phyloP scores from a whole-genome alignment of 169 alveolate species.

The Cryptosporidium baileyi region DNA sequence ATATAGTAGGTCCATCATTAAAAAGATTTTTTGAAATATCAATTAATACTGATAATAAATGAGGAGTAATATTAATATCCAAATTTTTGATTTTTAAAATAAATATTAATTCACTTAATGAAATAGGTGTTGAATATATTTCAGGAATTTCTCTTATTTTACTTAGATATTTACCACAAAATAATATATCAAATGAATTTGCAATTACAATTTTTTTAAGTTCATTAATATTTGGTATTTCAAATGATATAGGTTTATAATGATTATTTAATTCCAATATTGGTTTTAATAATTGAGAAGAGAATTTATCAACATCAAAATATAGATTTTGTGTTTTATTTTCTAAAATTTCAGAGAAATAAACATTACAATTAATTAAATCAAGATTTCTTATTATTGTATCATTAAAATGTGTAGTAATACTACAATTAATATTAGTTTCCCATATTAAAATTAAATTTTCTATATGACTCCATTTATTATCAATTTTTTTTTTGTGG shows the following conservation, averaged over 20 bases:
- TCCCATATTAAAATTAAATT: conserved; percentile 42
- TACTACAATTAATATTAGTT: conserved; percentile 48
- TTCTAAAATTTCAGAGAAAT: conserved; percentile 12
- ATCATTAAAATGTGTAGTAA: not conserved
- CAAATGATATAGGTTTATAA: conserved; percentile 7
- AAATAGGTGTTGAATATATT: conserved; percentile 18
- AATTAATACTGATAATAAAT: not conserved
- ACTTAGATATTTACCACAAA: conserved; percentile 32
- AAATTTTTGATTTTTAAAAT: not conserved
- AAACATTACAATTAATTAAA: not conserved
- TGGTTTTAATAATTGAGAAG: conserved; percentile 10
- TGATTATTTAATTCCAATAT: not conserved
- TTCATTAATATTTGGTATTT: conserved; percentile 3
- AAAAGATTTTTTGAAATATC: conserved; percentile 20
- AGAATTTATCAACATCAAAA: not conserved
- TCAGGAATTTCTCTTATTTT: conserved; percentile 47
- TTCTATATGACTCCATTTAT: not conserved
- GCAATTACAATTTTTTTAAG: conserved; percentile 14
- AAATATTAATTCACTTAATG: conserved; percentile 30
- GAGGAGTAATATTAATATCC: conserved; percentile 25
- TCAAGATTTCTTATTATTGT: conserved; percentile 15
- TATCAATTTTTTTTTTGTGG: conserved; percentile 4
- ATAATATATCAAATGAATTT: conserved; percentile 21
- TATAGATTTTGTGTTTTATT: not conserved
- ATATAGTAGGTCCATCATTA: conserved; percentile 48